Percentiles rank a stretch among this genome's conserved stretches.
Evolutionary conservation across 306 rosid species (phyloP).

Genomic region (Malus fusca): DNA sequence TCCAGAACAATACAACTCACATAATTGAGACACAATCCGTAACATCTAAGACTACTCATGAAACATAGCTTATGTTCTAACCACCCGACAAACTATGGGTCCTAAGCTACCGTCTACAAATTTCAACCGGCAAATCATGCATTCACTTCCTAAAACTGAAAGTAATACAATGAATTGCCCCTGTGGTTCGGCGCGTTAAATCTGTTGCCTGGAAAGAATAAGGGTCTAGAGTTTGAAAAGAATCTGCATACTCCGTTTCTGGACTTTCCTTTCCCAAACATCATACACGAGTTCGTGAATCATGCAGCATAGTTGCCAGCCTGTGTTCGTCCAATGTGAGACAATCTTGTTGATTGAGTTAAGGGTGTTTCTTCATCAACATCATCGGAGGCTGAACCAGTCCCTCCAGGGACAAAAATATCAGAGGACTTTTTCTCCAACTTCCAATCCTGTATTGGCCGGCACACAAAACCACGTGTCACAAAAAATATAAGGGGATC

Average conservation of each 20-base stretch:
- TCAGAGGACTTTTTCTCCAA: slow-evolving; percentile 78
- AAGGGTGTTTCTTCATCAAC: slow-evolving; percentile 68
- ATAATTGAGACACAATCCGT: too few species aligned
- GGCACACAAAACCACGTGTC: background rate
- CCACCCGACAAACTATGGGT: background rate
- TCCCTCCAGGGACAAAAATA: slow-evolving; percentile 49
- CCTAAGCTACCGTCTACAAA: slow-evolving; percentile 9
- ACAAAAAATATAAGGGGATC: background rate
- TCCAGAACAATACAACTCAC: background rate
- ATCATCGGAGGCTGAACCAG: slow-evolving; percentile 30
- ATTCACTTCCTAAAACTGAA: slow-evolving; percentile 17
- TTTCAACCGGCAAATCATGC: slow-evolving; percentile 11
- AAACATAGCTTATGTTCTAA: background rate
- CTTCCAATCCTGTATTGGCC: slow-evolving; percentile 78
- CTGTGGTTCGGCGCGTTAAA: slow-evolving; percentile 5
- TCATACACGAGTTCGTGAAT: slow-evolving; percentile 12
- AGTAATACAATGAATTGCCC: slow-evolving; percentile 26
- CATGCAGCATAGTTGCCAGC: slow-evolving; percentile 40
- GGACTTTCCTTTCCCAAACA: slow-evolving; percentile 4
- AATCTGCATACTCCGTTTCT: slow-evolving; percentile 16
- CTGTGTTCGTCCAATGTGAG: slow-evolving; percentile 63
- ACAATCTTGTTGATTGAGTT: slow-evolving; percentile 67
- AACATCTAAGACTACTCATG: background rate
- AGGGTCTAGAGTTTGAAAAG: slow-evolving; percentile 21
- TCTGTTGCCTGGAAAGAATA: slow-evolving; percentile 31